phyloP scores from a whole-genome alignment of 495 filamentous ascomycete species.

The Aspergillus indologenus region DNA sequence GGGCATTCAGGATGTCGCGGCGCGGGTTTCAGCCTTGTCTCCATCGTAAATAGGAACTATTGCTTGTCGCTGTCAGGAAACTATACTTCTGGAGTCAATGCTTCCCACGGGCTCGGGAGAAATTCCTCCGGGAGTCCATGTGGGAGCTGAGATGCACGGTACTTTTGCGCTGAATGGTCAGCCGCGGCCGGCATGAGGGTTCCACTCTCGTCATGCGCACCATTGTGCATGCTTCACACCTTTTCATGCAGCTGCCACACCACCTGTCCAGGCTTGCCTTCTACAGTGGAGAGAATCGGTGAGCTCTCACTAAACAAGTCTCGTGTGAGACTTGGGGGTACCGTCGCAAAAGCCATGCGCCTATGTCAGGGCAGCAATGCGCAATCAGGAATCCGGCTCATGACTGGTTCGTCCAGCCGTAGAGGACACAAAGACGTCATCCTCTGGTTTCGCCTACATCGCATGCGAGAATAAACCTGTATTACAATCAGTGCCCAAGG shows the following conservation, averaged over 20 bases:
- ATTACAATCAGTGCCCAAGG: neutral
- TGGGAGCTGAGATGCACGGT: neutral
- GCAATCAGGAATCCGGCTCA: neutral
- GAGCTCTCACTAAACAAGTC: neutral
- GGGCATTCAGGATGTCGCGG: neutral
- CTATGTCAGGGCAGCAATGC: neutral
- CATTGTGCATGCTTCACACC: slow-evolving; percentile 12
- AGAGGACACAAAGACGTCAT: neutral
- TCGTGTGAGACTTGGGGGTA: neutral
- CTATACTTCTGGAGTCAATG: neutral
- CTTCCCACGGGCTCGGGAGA: neutral
- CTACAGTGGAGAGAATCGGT: neutral
- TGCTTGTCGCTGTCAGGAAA: neutral
- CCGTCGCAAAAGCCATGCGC: neutral
- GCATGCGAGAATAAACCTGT: neutral
- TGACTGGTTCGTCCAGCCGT: neutral
- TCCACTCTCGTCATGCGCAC: slow-evolving; percentile 19
- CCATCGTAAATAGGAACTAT: no score
- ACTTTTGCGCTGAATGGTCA: slow-evolving; percentile 10
- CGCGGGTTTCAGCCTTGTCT: slow-evolving; percentile 3
- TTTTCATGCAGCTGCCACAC: neutral
- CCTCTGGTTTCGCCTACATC: neutral
- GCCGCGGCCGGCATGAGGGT: slow-evolving; percentile 17
- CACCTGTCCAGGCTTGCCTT: neutral
- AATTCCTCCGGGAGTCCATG: neutral